These are phyloP conservation scores for Lentinus polychrous DNA, from an alignment of 1,284 basidiomycete species.

Conservation along the genomic window DNA sequence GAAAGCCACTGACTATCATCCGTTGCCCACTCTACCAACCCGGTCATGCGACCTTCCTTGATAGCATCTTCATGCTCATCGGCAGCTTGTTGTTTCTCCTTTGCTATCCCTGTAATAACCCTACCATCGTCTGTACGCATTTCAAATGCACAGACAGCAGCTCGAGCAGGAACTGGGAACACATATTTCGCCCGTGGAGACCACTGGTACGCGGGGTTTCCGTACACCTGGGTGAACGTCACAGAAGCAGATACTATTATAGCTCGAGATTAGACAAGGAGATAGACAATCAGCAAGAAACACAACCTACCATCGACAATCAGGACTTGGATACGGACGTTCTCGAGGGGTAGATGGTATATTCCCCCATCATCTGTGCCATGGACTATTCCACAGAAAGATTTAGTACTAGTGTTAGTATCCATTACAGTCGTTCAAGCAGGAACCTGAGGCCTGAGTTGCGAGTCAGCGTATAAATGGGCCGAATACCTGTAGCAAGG, in stretches of 20 bases:
- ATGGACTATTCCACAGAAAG: background rate
- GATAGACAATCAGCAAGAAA: background rate
- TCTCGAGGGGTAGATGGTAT: background rate
- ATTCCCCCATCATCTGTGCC: background rate
- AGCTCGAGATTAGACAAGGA: background rate
- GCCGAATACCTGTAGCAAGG: background rate
- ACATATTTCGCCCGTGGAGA: constrained; percentile 45
- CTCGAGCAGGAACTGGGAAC: constrained; percentile 53
- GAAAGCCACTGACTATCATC: constrained; percentile 40
- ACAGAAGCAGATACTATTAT: constrained; percentile 42
- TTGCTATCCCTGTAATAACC: constrained; percentile 38
- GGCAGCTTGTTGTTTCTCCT: constrained; percentile 40
- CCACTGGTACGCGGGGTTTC: constrained; percentile 28
- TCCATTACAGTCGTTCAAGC: background rate
- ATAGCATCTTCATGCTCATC: constrained; percentile 36
- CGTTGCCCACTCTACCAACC: constrained; percentile 40
- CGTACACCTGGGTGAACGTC: constrained; percentile 41
- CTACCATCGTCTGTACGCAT: constrained; percentile 34
- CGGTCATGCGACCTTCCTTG: constrained; percentile 33
- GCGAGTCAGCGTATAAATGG: background rate
- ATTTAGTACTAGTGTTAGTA: background rate
- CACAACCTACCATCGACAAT: background rate
- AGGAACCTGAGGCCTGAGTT: background rate
- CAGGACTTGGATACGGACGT: background rate
- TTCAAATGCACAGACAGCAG: constrained; percentile 44